Base-by-base conservation (phyloP, 305 asterid genomes). In the Fraxinus ornus region DNA sequence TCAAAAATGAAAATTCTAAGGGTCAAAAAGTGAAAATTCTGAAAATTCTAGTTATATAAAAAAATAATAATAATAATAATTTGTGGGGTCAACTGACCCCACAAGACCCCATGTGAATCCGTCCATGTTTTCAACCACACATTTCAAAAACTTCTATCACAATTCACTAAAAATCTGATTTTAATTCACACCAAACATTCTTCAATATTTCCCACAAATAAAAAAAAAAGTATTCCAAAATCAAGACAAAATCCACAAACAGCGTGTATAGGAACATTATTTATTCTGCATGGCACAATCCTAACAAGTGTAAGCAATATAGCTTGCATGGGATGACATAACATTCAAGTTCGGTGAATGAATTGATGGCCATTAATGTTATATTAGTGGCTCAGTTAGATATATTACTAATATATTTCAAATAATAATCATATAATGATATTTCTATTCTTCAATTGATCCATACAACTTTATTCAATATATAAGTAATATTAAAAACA, bases 291-390 rank as follows among this genome's bases (percentile, higher is more conserved):
- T 70, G 75, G 10, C 19, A 77, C 57, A 66, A 55, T 83, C 37
- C 41, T 82, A 86, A 86, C 89, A 86, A 83, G 91, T 83, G 91
- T 86, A 75, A 74, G 83, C 81, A 78, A 78, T 73, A 28, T 19
- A 32, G 79, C 32, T 79, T 86, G 88, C 90, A 83, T 83, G 90
- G 19, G 77, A 52, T 83, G 82, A 17, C 84, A 81, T 81, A 84
- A 70, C 86, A 82, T 77, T 88, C 30, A 88, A 84, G 76, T 81
- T 12, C 30, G 36, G 33, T 30, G 15, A 15, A 74, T 32, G 22
- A 36, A 49, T 35, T 17, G 22, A 52, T 52, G 6, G 10, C 3
- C 47, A 73, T 78, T 73, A 72, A n/a, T 57, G 57, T 13, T 6
- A 78, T 60, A 21, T 78, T 64, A n/a, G 33, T 22, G 17, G 28